Evolutionary conservation across 2,329 filamentous ascomycete species (phyloP).

Genomic region (Penicillium sp.): DNA sequence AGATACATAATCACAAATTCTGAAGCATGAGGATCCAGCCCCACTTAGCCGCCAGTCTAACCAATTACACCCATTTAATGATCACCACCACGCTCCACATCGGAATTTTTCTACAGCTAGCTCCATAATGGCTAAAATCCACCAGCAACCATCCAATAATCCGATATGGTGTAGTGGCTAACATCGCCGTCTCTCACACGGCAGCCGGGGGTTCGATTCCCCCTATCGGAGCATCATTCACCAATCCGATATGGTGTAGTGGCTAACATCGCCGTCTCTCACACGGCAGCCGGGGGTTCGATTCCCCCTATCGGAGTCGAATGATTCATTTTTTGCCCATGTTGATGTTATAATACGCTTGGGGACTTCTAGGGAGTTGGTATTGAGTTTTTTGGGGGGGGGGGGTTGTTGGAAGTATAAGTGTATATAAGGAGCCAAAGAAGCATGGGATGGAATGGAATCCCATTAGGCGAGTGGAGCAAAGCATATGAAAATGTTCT

Average conservation of each 20-base stretch:
- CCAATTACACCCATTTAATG: too few species aligned
- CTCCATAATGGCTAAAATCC: too few species aligned
- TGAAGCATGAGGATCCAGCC: too few species aligned
- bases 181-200: constrained; percentile 29
- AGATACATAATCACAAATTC: too few species aligned
- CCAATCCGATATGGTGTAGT: constrained; percentile 29
- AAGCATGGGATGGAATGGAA: not conserved
- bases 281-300: constrained; percentile 3
- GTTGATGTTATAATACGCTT: not conserved
- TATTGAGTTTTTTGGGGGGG: not conserved
- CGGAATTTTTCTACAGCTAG: too few species aligned
- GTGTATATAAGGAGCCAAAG: not conserved
- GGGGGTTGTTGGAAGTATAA: not conserved
- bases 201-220: not conserved
- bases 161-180: constrained; percentile 32
- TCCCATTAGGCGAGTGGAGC: too few species aligned
- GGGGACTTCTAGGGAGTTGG: not conserved
- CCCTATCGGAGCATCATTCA: not conserved
- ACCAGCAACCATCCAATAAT: not conserved
- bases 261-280: constrained; percentile 32
- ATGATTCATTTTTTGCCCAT: not conserved
- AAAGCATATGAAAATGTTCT: too few species aligned
- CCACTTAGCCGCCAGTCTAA: too few species aligned
- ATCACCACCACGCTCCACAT: too few species aligned
- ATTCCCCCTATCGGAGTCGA: not conserved